Evolutionary conservation across 2,329 filamentous ascomycete genomes (phyloP), one percentile per base, ranked within the genome.

Genomic region (Diplodia corticola): DNA sequence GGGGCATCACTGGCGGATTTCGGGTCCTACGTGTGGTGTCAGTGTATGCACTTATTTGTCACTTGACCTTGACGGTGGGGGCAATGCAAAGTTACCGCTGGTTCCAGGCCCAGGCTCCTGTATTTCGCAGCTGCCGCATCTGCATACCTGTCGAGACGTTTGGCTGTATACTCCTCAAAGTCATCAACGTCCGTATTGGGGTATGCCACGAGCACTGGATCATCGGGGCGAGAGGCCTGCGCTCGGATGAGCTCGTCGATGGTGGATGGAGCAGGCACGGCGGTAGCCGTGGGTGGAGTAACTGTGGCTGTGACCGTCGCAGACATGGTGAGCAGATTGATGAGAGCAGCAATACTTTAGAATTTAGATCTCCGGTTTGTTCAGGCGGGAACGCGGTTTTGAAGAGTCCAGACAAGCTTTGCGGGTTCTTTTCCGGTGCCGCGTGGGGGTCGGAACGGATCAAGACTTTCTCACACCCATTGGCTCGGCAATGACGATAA

Each of bases 161-260:
- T 26, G 1, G 72, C 72, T 15, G 70, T 71, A 63, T 74, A 70
- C 46, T 73, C 72, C 37, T 73, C 72, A 40, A 70, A 71, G 53
- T 74, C 73, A n/a, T 67, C 68, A 3, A 73, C 55, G 33, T 70
- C 71, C 48, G 68, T 64, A 51, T 65, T 70, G 13, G 72, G 73
- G 35, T 71, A 73, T 10, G 69, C 70, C 54, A 74, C 66, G 13
- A 74, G 65, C 7, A 71, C 67, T 5, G 67, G 65, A 61, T 71
- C 65, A 22, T 54, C 26, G 20, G 71, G 53, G 33, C 70, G 68
- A 15, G 68, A 57, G 35, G 72, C 72, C 15, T 71, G 71, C 20
- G 68, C 69, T 64, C 68, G 69, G 60, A 74, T 73, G 20, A 74
- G 63, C 37, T 72, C 71, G 59, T 74, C 72, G 12, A 73, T 69